A percentile compares a stretch with the other conserved stretches of the same genome.
Evolutionary conservation across 176 grass and related monocot species (phyloP).

Genomic region (Cenchrus americanus): DNA sequence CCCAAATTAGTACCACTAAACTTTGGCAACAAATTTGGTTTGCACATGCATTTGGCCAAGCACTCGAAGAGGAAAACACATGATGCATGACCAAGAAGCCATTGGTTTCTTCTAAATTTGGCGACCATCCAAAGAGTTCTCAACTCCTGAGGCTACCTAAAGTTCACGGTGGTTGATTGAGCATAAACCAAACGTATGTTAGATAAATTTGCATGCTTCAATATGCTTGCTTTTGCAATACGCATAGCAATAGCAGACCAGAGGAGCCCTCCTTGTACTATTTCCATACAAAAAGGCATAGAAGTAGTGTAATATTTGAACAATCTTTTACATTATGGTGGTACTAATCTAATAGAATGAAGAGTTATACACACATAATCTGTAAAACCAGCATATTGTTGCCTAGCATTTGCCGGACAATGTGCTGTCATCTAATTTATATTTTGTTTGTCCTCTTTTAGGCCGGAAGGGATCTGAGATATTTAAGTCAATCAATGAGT

Average conservation of each 20-base stretch:
- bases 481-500: conserved; percentile 90
- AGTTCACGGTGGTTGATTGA: background rate
- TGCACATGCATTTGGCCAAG: background rate
- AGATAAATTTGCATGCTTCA: conserved; percentile 28
- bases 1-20: background rate
- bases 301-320: background rate
- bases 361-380: background rate
- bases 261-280: background rate
- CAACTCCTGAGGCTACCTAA: background rate
- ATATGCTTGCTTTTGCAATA: conserved; percentile 7
- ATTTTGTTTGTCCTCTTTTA: conserved; percentile 34
- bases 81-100: background rate
- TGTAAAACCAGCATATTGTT: background rate
- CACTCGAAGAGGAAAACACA: background rate
- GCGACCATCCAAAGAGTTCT: background rate
- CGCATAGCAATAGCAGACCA: background rate
- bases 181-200: background rate
- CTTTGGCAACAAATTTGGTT: background rate
- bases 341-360: background rate
- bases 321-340: conserved; percentile 10
- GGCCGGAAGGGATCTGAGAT: conserved; percentile 94
- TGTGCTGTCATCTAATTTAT: conserved; percentile 20
- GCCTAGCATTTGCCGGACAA: background rate
- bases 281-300: background rate
- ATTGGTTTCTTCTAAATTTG: background rate